Conservation (phyloP, 2,329 filamentous ascomycete species). For the Penicillium sumatraense region DNA sequence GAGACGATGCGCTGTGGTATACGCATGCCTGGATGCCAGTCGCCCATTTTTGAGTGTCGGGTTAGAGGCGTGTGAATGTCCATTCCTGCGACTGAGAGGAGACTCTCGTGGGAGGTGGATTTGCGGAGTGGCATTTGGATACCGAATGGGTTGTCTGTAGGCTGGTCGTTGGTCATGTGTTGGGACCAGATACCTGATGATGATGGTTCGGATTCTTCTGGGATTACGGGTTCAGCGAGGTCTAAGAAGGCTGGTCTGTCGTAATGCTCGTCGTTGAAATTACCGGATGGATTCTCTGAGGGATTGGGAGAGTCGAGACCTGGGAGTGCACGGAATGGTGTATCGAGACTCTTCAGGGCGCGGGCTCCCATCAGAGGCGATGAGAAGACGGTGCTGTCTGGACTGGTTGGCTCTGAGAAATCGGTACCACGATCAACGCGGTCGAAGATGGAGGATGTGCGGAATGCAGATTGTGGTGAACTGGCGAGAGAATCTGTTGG, state of each 20-base stretch:
- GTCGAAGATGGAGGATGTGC: slow-evolving; percentile 79
- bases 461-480: slow-evolving; percentile 76
- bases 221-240: slow-evolving; percentile 39
- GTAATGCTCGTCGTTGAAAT: slow-evolving; percentile 26
- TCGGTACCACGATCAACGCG: slow-evolving; percentile 66
- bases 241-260: slow-evolving; percentile 18
- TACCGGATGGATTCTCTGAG: slow-evolving; percentile 10
- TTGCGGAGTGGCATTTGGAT: slow-evolving; percentile 58
- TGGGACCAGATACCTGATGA: slow-evolving; percentile 21
- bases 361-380: slow-evolving; percentile 68
- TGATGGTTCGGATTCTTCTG: slow-evolving; percentile 44
- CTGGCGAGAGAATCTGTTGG: slow-evolving; percentile 70
- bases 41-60: slow-evolving; percentile 75
- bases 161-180: slow-evolving; percentile 12
- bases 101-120: slow-evolving; percentile 80
- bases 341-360: slow-evolving; percentile 63
- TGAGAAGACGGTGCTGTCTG: slow-evolving; percentile 71
- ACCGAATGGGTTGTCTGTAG: slow-evolving; percentile 28
- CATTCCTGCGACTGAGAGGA: slow-evolving; percentile 83
- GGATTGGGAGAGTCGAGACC: slow-evolving; percentile 20
- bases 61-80: slow-evolving; percentile 84
- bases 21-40: slow-evolving; percentile 53
- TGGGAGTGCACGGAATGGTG: slow-evolving; percentile 52
- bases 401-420: slow-evolving; percentile 77
- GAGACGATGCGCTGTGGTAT: slow-evolving; percentile 54